phyloP scores from a whole-genome alignment of 352 stramenopile genomes.

The Pythium aristosporum region DNA sequence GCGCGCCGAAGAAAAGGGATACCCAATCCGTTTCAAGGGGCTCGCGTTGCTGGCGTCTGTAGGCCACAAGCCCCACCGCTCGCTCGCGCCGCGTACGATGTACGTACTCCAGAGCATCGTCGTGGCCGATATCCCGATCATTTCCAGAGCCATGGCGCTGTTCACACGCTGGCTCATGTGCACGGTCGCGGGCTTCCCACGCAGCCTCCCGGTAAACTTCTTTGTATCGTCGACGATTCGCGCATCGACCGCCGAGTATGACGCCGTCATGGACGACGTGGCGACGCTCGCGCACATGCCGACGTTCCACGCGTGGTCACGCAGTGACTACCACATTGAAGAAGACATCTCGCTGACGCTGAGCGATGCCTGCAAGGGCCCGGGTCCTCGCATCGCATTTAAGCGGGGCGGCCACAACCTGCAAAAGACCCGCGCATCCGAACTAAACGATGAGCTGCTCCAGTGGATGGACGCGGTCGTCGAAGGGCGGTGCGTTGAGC shows the following conservation, averaged over 20 bases:
- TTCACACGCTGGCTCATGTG: conserved; percentile 18
- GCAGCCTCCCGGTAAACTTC: conserved; percentile 27
- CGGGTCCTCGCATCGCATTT: conserved; percentile 40
- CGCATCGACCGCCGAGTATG: conserved; percentile 47
- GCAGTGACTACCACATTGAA: conserved; percentile 33
- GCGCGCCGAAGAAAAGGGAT: conserved; percentile 11
- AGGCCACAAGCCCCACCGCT: conserved; percentile 36
- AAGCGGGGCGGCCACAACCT: conserved; percentile 48
- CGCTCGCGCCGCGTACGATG: conserved; percentile 25
- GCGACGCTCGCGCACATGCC: conserved; percentile 30
- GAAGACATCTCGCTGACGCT: conserved; percentile 33
- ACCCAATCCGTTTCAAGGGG: conserved; percentile 13
- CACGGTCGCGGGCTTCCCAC: conserved; percentile 22
- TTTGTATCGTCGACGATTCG: conserved; percentile 56
- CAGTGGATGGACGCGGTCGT: conserved; percentile 26
- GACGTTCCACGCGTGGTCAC: conserved; percentile 38
- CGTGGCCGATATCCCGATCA: conserved; percentile 9
- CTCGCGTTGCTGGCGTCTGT: conserved; percentile 32
- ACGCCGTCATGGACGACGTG: conserved; percentile 38
- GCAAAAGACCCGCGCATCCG: conserved; percentile 39
- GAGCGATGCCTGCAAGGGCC: conserved; percentile 8
- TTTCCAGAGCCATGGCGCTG: conserved; percentile 4
- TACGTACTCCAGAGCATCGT: conserved; percentile 18
- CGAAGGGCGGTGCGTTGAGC: neutral
- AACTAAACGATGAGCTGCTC: conserved; percentile 26